Evolutionary conservation across 2,329 filamentous ascomycete species (phyloP).

Genomic region (Capronia coronata): DNA sequence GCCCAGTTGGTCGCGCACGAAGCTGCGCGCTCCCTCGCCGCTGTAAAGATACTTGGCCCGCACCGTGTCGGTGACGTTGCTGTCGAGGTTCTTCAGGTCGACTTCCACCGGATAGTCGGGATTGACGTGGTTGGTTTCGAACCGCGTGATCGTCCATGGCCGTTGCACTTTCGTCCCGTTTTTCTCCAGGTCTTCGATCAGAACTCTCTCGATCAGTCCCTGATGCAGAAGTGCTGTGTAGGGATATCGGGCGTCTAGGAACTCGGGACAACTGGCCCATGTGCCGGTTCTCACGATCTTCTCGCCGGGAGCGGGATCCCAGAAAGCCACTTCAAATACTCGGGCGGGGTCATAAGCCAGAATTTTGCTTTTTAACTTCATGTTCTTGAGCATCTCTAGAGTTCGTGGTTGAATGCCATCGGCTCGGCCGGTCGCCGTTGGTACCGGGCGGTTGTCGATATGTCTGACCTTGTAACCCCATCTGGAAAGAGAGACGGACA

Average conservation of each 20-base stretch:
- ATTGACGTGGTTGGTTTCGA: slow-evolving; percentile 54
- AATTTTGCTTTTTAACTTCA: slow-evolving; percentile 79
- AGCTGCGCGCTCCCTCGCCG: slow-evolving; percentile 56
- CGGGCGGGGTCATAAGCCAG: slow-evolving; percentile 84
- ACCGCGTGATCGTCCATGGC: slow-evolving; percentile 57
- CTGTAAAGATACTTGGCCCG: slow-evolving; percentile 58
- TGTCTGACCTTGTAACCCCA: slow-evolving; percentile 96
- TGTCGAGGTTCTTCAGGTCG: slow-evolving; percentile 68
- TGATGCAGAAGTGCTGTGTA: slow-evolving; percentile 59
- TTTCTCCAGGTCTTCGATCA: slow-evolving; percentile 56
- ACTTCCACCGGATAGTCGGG: slow-evolving; percentile 75
- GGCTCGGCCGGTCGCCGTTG: slow-evolving; percentile 76
- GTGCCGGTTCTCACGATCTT: slow-evolving; percentile 57
- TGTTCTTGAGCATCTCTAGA: slow-evolving; percentile 76
- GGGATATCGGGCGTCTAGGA: slow-evolving; percentile 61
- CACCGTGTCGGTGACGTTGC: slow-evolving; percentile 59
- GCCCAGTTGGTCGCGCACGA: slow-evolving; percentile 56
- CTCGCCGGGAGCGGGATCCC: slow-evolving; percentile 51
- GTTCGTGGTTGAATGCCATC: slow-evolving; percentile 90
- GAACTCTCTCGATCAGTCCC: slow-evolving; percentile 56
- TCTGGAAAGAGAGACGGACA: slow-evolving; percentile 79
- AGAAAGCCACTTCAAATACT: slow-evolving; percentile 67
- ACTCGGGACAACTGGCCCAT: slow-evolving; percentile 84
- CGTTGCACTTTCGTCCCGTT: slow-evolving; percentile 51
- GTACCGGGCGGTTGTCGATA: slow-evolving; percentile 82